These are phyloP conservation scores for Leccinum longicurvipes DNA, from an alignment of 768 basidiomycete genomes.

Conservation along the genomic window DNA sequence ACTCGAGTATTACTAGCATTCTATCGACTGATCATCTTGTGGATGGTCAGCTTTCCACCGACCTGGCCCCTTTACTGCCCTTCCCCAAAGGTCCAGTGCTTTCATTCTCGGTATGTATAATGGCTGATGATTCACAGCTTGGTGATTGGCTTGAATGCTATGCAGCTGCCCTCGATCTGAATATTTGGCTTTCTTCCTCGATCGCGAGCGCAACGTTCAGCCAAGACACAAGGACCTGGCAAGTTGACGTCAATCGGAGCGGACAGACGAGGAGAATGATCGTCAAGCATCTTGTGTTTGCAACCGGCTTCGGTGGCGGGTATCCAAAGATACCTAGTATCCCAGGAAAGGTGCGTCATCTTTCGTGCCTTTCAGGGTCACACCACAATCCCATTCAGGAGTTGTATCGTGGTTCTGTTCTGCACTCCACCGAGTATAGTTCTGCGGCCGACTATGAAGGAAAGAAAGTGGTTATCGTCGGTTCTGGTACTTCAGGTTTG, in stretches of 20 bases:
- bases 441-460: constrained; percentile 45
- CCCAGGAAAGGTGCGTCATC: constrained; percentile 37
- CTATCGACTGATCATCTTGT: neutral
- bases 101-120: too few relatives aligned
- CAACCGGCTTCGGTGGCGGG: too few relatives aligned
- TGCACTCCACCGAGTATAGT: constrained; percentile 53
- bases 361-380: neutral
- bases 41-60: constrained; percentile 44
- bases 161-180: constrained; percentile 53
- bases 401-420: constrained; percentile 46
- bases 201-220: constrained; percentile 35
- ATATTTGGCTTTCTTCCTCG: constrained; percentile 54
- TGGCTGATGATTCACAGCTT: constrained; percentile 35
- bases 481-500: constrained; percentile 58
- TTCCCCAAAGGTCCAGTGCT: constrained; percentile 41
- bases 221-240: constrained; percentile 39
- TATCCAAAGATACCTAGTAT: constrained; percentile 43
- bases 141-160: constrained; percentile 66
- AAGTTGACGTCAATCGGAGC: constrained; percentile 35
- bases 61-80: constrained; percentile 52
- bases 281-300: constrained; percentile 53
- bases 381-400: constrained; percentile 29
- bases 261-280: constrained; percentile 32
- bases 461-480: constrained; percentile 64
- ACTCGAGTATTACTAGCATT: neutral